Evolutionary conservation across 1,284 basidiomycete genomes (phyloP).

Genomic region (Trichosporon ovoides): DNA sequence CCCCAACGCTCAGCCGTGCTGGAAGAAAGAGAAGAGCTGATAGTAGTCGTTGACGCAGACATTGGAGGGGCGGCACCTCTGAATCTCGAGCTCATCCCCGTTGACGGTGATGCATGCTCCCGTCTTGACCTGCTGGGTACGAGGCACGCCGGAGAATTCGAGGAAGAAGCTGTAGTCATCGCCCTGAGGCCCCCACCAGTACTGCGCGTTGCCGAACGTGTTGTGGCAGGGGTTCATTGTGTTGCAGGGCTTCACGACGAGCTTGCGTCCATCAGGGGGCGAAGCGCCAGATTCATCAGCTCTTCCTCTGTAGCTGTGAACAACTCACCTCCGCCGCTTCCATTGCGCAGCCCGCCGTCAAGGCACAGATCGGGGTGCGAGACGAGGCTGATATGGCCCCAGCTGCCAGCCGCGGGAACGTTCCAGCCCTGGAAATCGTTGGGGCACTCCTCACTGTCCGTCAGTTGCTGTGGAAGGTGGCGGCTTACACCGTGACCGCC

Average conservation of each 20-base stretch:
- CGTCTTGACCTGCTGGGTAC: not conserved
- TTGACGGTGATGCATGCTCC: not conserved
- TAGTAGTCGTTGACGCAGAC: not conserved
- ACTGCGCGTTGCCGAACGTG: slow-evolving; percentile 7
- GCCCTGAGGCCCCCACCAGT: slow-evolving; percentile 6
- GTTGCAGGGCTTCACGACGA: not conserved
- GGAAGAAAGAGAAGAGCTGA: slow-evolving; percentile 1
- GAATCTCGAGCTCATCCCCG: not conserved
- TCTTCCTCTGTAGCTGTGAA: not conserved
- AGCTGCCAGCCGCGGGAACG: not conserved
- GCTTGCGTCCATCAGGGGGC: not conserved
- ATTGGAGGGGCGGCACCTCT: not conserved
- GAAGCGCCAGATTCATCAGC: not conserved
- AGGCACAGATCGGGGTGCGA: slow-evolving; percentile 1
- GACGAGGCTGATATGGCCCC: not conserved
- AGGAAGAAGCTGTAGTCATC: not conserved
- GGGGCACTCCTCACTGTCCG: not conserved
- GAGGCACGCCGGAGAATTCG: not conserved
- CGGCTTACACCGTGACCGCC: not conserved
- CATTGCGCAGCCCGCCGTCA: not conserved
- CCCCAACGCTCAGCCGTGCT: no score
- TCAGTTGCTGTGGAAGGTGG: not conserved
- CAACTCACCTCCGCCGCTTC: not conserved
- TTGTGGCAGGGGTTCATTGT: not conserved
- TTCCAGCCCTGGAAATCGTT: slow-evolving; percentile 1